Conservation (phyloP, 768 basidiomycete genomes). For the Chalciporus sphaerocephalus region DNA sequence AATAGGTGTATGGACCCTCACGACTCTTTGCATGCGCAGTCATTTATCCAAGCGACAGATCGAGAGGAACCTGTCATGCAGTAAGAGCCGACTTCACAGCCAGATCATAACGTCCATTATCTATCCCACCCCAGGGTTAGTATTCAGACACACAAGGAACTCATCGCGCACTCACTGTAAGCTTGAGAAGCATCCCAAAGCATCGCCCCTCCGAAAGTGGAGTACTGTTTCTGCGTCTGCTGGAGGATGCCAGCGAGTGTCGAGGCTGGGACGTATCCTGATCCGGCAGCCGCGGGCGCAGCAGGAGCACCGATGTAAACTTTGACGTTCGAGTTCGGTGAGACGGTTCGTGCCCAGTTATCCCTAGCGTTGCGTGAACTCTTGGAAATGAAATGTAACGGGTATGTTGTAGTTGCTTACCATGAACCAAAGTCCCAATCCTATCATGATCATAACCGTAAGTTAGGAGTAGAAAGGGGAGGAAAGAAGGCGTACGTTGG, state of each 20-base stretch:
- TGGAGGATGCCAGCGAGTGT: constrained; percentile 32
- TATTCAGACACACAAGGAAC: not conserved
- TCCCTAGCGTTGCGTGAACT: constrained; percentile 32
- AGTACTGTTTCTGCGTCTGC: constrained; percentile 33
- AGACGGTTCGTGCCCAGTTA: constrained; percentile 41
- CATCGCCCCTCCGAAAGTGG: constrained; percentile 45
- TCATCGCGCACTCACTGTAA: constrained; percentile 29
- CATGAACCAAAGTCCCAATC: constrained; percentile 42
- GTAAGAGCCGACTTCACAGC: constrained; percentile 41
- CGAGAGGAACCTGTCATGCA: too few relatives aligned
- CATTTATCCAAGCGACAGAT: too few relatives aligned
- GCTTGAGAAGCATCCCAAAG: constrained; percentile 46
- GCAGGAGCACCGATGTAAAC: constrained; percentile 48
- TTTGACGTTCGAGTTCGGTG: constrained; percentile 44
- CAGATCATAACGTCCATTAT: constrained; percentile 41
- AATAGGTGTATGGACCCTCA: not conserved
- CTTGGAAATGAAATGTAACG: not conserved
- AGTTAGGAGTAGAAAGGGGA: not conserved
- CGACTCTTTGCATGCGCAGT: too few relatives aligned
- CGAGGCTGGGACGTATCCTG: constrained; percentile 37
- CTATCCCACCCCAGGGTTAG: constrained; percentile 14
- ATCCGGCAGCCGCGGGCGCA: constrained; percentile 36
- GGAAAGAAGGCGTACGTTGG: constrained; percentile 26
- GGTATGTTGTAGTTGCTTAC: constrained; percentile 15
- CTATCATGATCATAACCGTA: constrained; percentile 27